phyloP scores from a whole-genome alignment of 2,329 filamentous ascomycete genomes.

The Thielaviopsis punctulata region DNA sequence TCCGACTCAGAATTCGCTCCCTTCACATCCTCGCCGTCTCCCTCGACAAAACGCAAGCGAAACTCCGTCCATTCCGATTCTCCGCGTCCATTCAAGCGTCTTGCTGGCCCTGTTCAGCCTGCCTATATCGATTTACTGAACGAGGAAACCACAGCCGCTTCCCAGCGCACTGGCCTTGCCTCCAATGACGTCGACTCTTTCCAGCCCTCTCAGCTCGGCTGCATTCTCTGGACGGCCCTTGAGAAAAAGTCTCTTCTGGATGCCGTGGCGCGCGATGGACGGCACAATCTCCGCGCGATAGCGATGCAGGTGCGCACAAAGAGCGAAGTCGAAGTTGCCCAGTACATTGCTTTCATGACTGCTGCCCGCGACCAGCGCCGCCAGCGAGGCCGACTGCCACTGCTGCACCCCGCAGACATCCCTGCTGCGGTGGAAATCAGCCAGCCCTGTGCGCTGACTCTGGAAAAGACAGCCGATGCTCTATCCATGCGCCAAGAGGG shows the following conservation, averaged over 20 bases:
- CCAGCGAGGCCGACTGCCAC: conserved; percentile 14
- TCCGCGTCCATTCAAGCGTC: conserved; percentile 26
- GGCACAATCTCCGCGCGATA: conserved; percentile 43
- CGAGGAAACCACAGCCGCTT: conserved; percentile 36
- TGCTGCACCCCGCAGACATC: conserved; percentile 31
- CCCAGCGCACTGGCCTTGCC: neutral
- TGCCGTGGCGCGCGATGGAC: conserved; percentile 45
- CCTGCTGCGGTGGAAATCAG: conserved; percentile 60
- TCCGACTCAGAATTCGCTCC: neutral
- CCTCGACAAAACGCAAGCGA: neutral
- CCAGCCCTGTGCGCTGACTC: conserved; percentile 40
- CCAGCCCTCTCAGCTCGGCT: conserved; percentile 47
- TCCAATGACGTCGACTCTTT: conserved; percentile 23
- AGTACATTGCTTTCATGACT: conserved; percentile 49
- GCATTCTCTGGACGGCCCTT: conserved; percentile 47
- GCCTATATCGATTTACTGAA: conserved; percentile 38
- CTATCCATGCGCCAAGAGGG: conserved; percentile 47
- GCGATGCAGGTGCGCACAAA: conserved; percentile 51
- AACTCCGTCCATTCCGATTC: neutral
- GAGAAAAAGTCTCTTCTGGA: conserved; percentile 61
- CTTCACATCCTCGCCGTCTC: neutral
- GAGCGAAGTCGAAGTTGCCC: conserved; percentile 52
- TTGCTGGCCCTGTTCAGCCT: conserved; percentile 25
- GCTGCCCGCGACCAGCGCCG: conserved; percentile 27
- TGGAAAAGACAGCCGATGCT: conserved; percentile 53